Conservation (phyloP, 1,284 basidiomycete genomes). For the Ustilago xerochloae region DNA sequence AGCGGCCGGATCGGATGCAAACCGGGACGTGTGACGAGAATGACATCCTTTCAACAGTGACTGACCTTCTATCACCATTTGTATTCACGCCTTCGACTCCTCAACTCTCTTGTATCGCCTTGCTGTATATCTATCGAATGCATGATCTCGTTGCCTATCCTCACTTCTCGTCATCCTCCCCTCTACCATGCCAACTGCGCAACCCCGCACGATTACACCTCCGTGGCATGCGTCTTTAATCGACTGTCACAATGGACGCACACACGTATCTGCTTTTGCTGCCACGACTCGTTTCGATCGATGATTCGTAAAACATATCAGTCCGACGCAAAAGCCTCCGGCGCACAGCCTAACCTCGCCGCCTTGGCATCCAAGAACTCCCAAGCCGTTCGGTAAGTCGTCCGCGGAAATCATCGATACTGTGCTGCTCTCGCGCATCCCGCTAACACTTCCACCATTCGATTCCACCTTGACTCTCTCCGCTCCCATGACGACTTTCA, state of each 20-base stretch:
- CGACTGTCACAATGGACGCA: not conserved
- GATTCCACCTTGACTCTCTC: not conserved
- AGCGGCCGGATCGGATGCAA: not conserved
- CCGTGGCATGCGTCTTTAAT: no score
- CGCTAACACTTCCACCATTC: not conserved
- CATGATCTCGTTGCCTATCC: not conserved
- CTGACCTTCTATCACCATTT: not conserved
- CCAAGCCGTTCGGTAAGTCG: constrained; percentile 42
- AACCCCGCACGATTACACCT: no score
- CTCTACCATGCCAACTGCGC: no score
- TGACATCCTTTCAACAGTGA: not conserved
- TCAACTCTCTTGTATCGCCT: not conserved
- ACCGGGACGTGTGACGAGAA: constrained; percentile 10
- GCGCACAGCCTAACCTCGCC: constrained; percentile 54
- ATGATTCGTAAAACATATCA: not conserved
- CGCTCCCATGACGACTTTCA: no score
- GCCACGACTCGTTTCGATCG: not conserved
- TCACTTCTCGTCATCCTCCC: not conserved
- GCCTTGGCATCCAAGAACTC: constrained; percentile 55
- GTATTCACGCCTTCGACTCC: not conserved
- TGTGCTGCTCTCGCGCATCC: not conserved
- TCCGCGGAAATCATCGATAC: not conserved
- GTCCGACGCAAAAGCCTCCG: constrained; percentile 51
- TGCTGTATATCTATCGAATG: not conserved
- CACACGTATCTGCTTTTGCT: not conserved